Percentiles rank a stretch among this genome's conserved stretches.
phyloP scores from a whole-genome alignment of 768 basidiomycete genomes.

The Mycena floridula region DNA sequence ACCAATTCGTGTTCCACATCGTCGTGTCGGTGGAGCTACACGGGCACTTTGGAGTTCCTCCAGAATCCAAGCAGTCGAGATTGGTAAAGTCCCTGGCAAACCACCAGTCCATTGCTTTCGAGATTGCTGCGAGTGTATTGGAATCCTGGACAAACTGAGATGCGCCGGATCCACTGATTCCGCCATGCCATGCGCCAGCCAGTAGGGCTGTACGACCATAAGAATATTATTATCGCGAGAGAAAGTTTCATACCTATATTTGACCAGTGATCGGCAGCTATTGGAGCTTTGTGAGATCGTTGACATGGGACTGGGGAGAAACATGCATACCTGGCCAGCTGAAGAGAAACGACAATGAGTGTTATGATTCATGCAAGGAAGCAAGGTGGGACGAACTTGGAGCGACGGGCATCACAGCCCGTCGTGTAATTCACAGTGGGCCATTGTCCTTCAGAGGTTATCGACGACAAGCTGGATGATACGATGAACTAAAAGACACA shows the following conservation, averaged over 20 bases:
- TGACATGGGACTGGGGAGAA: too few relatives aligned
- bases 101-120: slow-evolving; percentile 55
- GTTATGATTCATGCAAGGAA: not conserved
- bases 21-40: slow-evolving; percentile 46
- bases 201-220: too few relatives aligned
- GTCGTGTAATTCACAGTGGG: slow-evolving; percentile 52
- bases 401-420: slow-evolving; percentile 54
- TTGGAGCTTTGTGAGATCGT: too few relatives aligned
- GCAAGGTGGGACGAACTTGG: slow-evolving; percentile 70
- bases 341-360: not conserved
- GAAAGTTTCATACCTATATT: too few relatives aligned
- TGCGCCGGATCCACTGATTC: slow-evolving; percentile 44
- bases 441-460: too few relatives aligned
- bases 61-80: slow-evolving; percentile 45
- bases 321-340: too few relatives aligned
- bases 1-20: slow-evolving; percentile 63
- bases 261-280: too few relatives aligned
- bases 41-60: slow-evolving; percentile 49
- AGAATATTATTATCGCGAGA: too few relatives aligned
- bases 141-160: slow-evolving; percentile 45
- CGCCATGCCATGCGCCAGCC: slow-evolving; percentile 6
- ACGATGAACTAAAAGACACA: too few relatives aligned
- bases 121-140: slow-evolving; percentile 21
- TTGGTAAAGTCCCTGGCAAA: slow-evolving; percentile 54
- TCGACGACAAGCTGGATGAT: too few relatives aligned